Evolutionary conservation across 73 alveolate species (phyloP).

Genomic region (Tetrahymena malaccensis): DNA sequence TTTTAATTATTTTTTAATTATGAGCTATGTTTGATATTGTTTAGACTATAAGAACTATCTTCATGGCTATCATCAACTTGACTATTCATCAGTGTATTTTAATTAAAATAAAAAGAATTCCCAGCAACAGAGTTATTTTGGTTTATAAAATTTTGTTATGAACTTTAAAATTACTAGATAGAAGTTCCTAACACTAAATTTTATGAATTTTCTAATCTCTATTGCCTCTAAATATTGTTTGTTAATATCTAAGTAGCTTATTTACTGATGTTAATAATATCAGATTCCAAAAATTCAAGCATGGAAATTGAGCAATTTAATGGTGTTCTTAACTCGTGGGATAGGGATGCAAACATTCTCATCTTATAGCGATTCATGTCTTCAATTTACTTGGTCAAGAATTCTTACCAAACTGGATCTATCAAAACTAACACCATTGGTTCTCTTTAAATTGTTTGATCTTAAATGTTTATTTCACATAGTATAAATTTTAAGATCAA

Average conservation of each 20-base stretch:
- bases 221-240: not conserved
- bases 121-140: not conserved
- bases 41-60: not conserved
- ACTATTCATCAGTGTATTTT: not conserved
- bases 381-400: not conserved
- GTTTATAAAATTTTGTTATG: not conserved
- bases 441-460: not conserved
- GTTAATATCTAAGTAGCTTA: not conserved
- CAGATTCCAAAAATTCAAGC: not conserved
- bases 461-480: not conserved
- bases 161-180: not conserved
- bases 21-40: not conserved
- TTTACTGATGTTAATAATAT: not conserved
- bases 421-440: not conserved
- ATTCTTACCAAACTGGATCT: not conserved
- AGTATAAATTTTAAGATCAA: not conserved
- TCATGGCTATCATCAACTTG: not conserved
- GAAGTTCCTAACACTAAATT: not conserved
- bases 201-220: not conserved
- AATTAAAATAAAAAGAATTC: not conserved
- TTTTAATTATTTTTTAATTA: not conserved
- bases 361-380: not conserved
- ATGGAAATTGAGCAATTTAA: not conserved
- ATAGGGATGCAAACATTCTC: not conserved
- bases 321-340: conserved; percentile 42